Conservation (phyloP, 441 rosid species). For the Dalechampia spathulata region DNA sequence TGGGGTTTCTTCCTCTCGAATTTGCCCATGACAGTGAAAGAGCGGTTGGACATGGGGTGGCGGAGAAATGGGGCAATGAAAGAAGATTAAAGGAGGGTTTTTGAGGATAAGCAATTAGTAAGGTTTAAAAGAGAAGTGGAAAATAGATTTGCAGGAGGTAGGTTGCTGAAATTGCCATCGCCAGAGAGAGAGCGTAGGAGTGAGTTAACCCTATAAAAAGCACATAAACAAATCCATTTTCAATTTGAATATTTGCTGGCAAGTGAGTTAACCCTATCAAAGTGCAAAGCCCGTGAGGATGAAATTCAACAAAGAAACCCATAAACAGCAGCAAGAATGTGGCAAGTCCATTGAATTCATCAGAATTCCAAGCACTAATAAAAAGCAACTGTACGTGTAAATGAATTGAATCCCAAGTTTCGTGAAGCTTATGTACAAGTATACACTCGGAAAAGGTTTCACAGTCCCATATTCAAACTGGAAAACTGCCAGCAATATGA, state of each 20-base stretch:
- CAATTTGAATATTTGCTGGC: too few relatives aligned
- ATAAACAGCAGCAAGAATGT: too few relatives aligned
- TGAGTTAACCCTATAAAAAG: too few relatives aligned
- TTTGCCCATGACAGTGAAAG: slow-evolving; percentile 70
- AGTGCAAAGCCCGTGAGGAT: too few relatives aligned
- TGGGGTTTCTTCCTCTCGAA: slow-evolving; percentile 97
- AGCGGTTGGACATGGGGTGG: slow-evolving; percentile 21
- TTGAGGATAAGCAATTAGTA: slow-evolving; percentile 10
- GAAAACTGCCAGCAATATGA: not conserved
- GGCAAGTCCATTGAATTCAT: not conserved
- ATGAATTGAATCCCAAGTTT: not conserved
- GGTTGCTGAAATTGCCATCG: slow-evolving; percentile 48
- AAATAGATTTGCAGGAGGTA: slow-evolving; percentile 14
- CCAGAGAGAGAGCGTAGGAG: too few relatives aligned
- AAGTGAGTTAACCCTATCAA: too few relatives aligned
- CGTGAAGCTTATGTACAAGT: slow-evolving; percentile 27
- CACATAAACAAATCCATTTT: too few relatives aligned
- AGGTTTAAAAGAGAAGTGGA: slow-evolving; percentile 12
- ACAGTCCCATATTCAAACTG: slow-evolving; percentile 10
- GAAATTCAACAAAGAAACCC: too few relatives aligned
- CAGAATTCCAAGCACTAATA: not conserved
- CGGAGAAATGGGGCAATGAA: slow-evolving; percentile 30
- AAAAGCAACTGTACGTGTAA: not conserved
- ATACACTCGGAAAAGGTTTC: slow-evolving; percentile 15
- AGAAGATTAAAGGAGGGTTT: slow-evolving; percentile 47